phyloP scores from a whole-genome alignment of 805 yeast genomes.

The Kluyveromyces aestuarii region DNA sequence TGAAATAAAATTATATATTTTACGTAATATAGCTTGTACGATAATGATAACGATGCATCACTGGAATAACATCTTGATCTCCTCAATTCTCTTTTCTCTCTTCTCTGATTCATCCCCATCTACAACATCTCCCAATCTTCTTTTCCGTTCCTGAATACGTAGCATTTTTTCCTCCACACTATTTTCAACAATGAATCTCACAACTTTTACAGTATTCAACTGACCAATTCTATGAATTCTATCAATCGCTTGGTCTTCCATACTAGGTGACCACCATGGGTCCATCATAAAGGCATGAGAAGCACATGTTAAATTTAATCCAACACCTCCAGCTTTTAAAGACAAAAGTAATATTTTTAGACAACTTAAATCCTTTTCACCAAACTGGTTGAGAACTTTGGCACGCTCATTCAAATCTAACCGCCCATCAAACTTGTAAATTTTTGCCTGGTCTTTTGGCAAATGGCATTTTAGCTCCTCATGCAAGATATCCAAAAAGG shows the following conservation, averaged over 20 bases:
- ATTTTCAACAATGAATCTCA: slow-evolving; percentile 70
- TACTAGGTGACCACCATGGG: slow-evolving; percentile 96
- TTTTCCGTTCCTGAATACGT: slow-evolving; percentile 75
- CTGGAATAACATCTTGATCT: slow-evolving; percentile 58
- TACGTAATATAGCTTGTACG: not conserved
- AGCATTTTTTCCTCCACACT: slow-evolving; percentile 87
- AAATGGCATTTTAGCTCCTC: slow-evolving; percentile 48
- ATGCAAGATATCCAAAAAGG: slow-evolving; percentile 69
- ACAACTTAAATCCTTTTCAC: slow-evolving; percentile 19
- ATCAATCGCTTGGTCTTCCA: slow-evolving; percentile 87
- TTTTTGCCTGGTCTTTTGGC: slow-evolving; percentile 17
- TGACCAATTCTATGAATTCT: slow-evolving; percentile 91
- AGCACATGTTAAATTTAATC: slow-evolving; percentile 78
- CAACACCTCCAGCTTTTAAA: slow-evolving; percentile 91
- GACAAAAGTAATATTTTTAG: slow-evolving; percentile 56
- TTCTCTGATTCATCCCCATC: slow-evolving; percentile 70
- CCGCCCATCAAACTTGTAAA: slow-evolving; percentile 78
- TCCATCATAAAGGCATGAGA: slow-evolving; percentile 85
- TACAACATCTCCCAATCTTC: slow-evolving; percentile 71
- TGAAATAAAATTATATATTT: not conserved
- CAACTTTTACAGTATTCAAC: slow-evolving; percentile 56
- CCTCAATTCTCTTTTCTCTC: slow-evolving; percentile 60
- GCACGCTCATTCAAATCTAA: slow-evolving; percentile 58
- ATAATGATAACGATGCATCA: slow-evolving; percentile 2
- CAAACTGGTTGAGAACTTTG: slow-evolving; percentile 49